Conservation (phyloP, 176 grass and related monocot genomes). For the Thalia dealbata region DNA sequence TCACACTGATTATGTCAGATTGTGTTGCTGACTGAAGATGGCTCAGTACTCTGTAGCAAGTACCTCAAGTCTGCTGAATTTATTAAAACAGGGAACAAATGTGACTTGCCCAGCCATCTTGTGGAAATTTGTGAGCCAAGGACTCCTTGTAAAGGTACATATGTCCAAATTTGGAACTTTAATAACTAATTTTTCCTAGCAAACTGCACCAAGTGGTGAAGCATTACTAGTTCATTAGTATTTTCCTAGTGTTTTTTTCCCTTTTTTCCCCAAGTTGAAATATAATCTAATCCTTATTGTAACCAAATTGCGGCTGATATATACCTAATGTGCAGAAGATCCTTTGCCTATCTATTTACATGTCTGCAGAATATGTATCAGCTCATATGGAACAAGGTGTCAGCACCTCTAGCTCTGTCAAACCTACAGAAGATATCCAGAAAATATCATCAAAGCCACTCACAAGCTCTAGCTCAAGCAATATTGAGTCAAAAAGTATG, state of each 20-base stretch:
- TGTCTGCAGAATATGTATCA: no score
- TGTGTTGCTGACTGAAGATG: slow-evolving; percentile 55
- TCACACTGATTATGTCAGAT: slow-evolving; percentile 34
- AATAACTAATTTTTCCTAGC: neutral
- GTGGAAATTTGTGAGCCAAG: slow-evolving; percentile 44
- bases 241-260: neutral
- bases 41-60: slow-evolving; percentile 33
- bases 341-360: no score
- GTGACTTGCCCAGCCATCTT: slow-evolving; percentile 46
- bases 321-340: neutral
- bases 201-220: neutral
- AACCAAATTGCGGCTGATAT: neutral
- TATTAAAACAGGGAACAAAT: slow-evolving; percentile 44
- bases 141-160: slow-evolving; percentile 31
- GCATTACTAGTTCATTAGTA: neutral
- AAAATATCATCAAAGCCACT: neutral
- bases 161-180: neutral
- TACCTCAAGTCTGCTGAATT: slow-evolving; percentile 61
- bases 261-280: neutral
- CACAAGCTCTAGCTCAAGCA: neutral
- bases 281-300: neutral
- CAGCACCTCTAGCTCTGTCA: no score
- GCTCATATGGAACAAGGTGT: no score
- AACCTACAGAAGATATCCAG: neutral
- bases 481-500: slow-evolving; percentile 1